Conservation (phyloP, 345 rosid genomes). For the Murraya paniculata region DNA sequence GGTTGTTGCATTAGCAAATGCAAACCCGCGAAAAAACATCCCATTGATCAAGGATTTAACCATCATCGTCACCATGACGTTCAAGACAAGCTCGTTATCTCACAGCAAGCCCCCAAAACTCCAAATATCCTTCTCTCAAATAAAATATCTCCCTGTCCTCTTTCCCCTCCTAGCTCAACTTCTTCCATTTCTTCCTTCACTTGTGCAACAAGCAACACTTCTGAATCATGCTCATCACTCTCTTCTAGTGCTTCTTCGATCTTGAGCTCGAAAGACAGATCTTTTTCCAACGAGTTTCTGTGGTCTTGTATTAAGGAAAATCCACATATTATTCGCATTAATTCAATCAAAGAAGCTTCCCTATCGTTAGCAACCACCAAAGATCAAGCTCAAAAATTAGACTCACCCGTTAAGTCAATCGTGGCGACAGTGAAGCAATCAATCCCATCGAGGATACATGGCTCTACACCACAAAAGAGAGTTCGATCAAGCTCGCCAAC, state of each 20-base stretch:
- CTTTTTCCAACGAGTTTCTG: conserved; percentile 81
- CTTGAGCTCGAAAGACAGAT: conserved; percentile 53
- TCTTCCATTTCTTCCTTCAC: conserved; percentile 32
- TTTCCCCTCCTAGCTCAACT: conserved; percentile 39
- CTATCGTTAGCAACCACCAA: conserved; percentile 21
- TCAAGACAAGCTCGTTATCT: conserved; percentile 64
- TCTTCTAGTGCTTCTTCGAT: conserved; percentile 38
- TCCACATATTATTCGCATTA: conserved; percentile 60
- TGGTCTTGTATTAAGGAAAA: conserved; percentile 75
- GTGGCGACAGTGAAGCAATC: conserved; percentile 28
- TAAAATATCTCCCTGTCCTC: conserved; percentile 42
- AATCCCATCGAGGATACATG: conserved; percentile 19
- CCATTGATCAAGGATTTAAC: conserved; percentile 28
- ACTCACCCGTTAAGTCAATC: conserved; percentile 13
- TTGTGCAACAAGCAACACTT: conserved; percentile 26
- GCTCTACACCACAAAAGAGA: conserved; percentile 44
- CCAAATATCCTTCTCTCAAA: conserved; percentile 18
- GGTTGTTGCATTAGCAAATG: conserved; percentile 85
- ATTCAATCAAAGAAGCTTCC: conserved; percentile 54
- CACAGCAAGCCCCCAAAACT: conserved; percentile 33
- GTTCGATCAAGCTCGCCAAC: conserved; percentile 64
- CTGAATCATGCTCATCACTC: conserved; percentile 45
- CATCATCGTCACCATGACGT: conserved; percentile 16
- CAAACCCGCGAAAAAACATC: conserved; percentile 39
- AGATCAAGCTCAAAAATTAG: conserved; percentile 14